Conservation (phyloP, 1,284 basidiomycete species). For the Apiotrichum brassicae region DNA sequence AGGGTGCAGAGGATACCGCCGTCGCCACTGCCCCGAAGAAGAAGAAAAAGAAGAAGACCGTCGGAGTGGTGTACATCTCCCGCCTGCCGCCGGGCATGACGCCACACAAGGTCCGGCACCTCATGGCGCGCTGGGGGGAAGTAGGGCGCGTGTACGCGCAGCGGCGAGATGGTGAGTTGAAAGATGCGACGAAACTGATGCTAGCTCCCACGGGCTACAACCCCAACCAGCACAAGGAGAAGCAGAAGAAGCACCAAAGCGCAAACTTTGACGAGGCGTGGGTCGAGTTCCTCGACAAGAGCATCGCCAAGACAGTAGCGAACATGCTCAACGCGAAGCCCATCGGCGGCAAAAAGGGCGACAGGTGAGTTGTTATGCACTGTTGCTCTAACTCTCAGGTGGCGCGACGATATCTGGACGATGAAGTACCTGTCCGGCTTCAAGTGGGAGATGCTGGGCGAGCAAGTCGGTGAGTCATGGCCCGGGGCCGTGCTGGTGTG, state of each 20-base stretch:
- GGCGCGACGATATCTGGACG: conserved; percentile 97
- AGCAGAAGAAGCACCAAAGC: conserved; percentile 58
- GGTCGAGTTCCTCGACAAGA: conserved; percentile 96
- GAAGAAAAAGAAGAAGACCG: conserved; percentile 31
- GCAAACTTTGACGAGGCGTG: conserved; percentile 95
- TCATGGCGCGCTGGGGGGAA: conserved; percentile 78
- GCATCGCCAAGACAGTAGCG: conserved; percentile 80
- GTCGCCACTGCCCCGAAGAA: conserved; percentile 2
- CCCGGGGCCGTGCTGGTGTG: no score
- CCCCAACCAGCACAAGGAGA: conserved; percentile 20
- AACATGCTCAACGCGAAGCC: conserved; percentile 94
- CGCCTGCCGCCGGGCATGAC: conserved; percentile 98
- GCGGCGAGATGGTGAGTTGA: conserved; percentile 61
- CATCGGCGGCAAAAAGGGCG: conserved; percentile 88
- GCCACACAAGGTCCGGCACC: conserved; percentile 88
- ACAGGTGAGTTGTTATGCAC: conserved; percentile 36
- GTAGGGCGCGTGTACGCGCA: conserved; percentile 81
- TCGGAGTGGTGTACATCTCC: conserved; percentile 90
- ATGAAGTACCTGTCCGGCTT: conserved; percentile 98
- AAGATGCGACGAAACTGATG: background rate
- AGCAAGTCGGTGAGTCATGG: conserved; percentile 80
- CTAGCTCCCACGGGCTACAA: conserved; percentile 35
- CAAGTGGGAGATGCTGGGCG: conserved; percentile 98
- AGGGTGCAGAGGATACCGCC: background rate
- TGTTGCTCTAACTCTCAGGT: conserved; percentile 50